These are phyloP conservation scores for Selenicereus undatus DNA, from an alignment of 148 eudicot species.

Conservation along the genomic window DNA sequence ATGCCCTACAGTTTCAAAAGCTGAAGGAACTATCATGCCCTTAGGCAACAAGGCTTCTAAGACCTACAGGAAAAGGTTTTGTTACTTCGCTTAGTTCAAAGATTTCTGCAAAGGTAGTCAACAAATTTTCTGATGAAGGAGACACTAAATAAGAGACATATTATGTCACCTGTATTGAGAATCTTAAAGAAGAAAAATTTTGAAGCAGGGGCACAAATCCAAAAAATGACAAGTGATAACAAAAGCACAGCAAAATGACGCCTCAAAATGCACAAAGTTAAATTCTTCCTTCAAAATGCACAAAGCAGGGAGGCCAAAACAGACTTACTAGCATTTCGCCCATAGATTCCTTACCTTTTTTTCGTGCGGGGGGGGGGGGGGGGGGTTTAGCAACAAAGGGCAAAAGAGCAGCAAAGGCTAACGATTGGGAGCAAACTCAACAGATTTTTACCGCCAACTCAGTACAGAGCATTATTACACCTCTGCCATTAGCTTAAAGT, in stretches of 20 bases:
- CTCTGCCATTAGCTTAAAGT: neutral
- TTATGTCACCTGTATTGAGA: neutral
- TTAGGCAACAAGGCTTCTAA: slow-evolving; percentile 73
- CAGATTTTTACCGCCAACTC: neutral
- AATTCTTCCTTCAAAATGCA: neutral
- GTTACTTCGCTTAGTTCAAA: neutral
- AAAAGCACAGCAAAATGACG: neutral
- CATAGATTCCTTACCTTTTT: too few species aligned
- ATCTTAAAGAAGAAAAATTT: neutral
- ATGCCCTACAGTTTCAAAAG: slow-evolving; percentile 91
- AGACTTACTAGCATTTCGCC: too few species aligned
- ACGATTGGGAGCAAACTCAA: neutral
- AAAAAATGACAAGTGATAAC: neutral
- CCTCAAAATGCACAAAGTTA: neutral
- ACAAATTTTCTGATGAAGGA: neutral
- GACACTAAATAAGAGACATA: neutral
- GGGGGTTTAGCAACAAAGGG: neutral
- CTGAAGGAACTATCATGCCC: slow-evolving; percentile 65
- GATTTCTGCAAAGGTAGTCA: neutral
- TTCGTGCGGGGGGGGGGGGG: too few species aligned
- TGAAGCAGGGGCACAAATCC: neutral
- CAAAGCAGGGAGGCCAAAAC: too few species aligned
- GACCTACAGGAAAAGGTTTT: slow-evolving; percentile 40
- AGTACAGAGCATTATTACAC: neutral
- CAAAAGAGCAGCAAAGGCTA: neutral